Base-by-base conservation (phyloP, 106 monocot genomes). In the Vanilla planifolia region DNA sequence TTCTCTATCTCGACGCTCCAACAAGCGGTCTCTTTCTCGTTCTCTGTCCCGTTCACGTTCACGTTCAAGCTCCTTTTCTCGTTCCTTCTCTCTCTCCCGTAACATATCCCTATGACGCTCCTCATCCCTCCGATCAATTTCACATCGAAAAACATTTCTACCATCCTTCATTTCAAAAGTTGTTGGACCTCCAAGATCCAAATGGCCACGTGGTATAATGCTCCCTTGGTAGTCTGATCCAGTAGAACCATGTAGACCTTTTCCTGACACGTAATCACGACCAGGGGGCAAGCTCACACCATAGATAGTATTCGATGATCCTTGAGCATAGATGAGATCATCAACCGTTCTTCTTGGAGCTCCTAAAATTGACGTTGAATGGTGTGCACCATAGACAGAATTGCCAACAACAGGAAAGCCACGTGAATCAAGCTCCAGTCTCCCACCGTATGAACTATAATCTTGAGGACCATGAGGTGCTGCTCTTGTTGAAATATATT, bases 221-320 rank as follows among this genome's bases (percentile, higher is more conserved):
- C 80, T 74, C 4, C 67, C 70, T 71, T 76, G 85, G 60, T 84
- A 87, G 14, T 75, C 67, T 59, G 86, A 60, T 40, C 75, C 78
- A 3, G 76, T 41, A 35, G 75, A 35, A 9, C 82, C 75, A 61
- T 57, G 86, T 65, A 80, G 62, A 33, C 83, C 83, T 76, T 87
- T 92, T 44, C 84, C 86, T 35, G 86, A 25, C 61, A 51, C 63
- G 56, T 98, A 98, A 72, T 98, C 91, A 3, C 96, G 78, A 30
- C 84, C 81, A 29, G 91, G 96, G 26, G 96, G 91, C 50, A 90
- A 73, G 45, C 81, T 71, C 48, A 92, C 81, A 9, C 87, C 87
- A 72, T 89, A 89, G 55, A 51, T 64, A 65, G 67, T 42, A 66
- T 36, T 67, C 25, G 89, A 75, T 41, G 80, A 53, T 8, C 77